phyloP scores from a whole-genome alignment of 352 stramenopile species.

The Globisporangium paroecandrum region DNA sequence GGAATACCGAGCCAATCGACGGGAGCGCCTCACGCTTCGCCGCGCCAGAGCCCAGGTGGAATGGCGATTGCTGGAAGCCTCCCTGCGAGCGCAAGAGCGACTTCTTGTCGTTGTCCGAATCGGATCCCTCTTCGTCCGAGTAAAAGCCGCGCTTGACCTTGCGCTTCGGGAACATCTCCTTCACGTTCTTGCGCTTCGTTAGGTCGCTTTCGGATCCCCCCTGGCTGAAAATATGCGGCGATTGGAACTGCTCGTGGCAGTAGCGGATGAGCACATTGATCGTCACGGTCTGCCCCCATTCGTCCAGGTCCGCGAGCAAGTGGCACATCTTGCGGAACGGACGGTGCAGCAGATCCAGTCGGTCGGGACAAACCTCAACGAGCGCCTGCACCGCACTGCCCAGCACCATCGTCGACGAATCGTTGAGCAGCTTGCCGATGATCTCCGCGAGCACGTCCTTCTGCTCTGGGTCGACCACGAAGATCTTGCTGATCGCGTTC shows the following conservation, averaged over 20 bases:
- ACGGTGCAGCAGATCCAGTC: constrained; percentile 93
- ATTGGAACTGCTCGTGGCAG: constrained; percentile 93
- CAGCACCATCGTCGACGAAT: constrained; percentile 97
- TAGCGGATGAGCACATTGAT: constrained; percentile 96
- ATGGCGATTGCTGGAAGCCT: constrained; percentile 39
- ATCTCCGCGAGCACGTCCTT: constrained; percentile 91
- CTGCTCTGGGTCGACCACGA: constrained; percentile 85
- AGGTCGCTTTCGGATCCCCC: constrained; percentile 18
- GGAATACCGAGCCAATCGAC: constrained; percentile 74
- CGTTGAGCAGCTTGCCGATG: constrained; percentile 91
- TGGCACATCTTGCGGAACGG: constrained; percentile 97
- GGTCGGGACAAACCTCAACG: constrained; percentile 94
- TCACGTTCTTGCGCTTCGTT: constrained; percentile 31
- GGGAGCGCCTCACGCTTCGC: constrained; percentile 45
- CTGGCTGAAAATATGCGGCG: constrained; percentile 56
- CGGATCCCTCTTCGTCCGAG: constrained; percentile 95
- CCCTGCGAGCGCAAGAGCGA: neutral
- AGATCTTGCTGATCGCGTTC: constrained; percentile 95
- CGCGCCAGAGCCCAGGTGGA: constrained; percentile 31
- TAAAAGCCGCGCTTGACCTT: constrained; percentile 92
- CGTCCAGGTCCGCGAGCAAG: constrained; percentile 97
- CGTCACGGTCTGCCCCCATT: constrained; percentile 97
- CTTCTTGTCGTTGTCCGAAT: constrained; percentile 34
- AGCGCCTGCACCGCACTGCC: constrained; percentile 93
- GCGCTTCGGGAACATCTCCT: constrained; percentile 56